A percentile compares a stretch with the other conserved stretches of the same genome.
Conservation (phyloP, 805 yeast species). For the Pachysolen tannophilus region DNA sequence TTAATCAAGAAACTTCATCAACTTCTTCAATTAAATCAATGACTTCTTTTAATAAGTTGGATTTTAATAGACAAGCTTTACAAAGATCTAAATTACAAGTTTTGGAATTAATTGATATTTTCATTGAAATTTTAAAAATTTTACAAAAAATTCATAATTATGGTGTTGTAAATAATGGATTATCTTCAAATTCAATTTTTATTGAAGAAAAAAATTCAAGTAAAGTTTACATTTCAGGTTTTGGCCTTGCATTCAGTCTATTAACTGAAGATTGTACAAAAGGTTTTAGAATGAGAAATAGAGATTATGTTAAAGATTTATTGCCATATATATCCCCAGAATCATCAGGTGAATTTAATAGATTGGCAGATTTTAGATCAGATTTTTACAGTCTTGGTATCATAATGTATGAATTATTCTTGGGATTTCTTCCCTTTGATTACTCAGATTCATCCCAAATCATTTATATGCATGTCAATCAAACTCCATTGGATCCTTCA, state of each 20-base stretch:
- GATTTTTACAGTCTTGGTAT: slow-evolving; percentile 44
- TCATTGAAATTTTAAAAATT: slow-evolving; percentile 17
- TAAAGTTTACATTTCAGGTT: slow-evolving; percentile 32
- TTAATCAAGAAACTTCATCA: too few species aligned
- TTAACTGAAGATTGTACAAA: slow-evolving; percentile 32
- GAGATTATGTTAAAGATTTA: slow-evolving; percentile 27
- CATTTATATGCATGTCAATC: slow-evolving; percentile 30
- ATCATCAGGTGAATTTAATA: slow-evolving; percentile 29
- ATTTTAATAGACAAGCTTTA: not conserved
- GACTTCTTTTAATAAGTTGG: not conserved
- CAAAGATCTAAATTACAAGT: slow-evolving; percentile 11
- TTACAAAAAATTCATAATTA: slow-evolving; percentile 26
- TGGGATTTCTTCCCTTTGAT: slow-evolving; percentile 36
- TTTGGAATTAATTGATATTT: slow-evolving; percentile 14
- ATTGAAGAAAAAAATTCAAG: slow-evolving; percentile 21
- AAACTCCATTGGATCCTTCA: slow-evolving; percentile 34
- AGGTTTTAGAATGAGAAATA: slow-evolving; percentile 33
- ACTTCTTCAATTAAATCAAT: slow-evolving; percentile 1
- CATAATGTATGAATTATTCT: slow-evolving; percentile 38
- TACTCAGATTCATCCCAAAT: slow-evolving; percentile 30
- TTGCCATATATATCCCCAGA: slow-evolving; percentile 46
- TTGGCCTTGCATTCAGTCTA: slow-evolving; percentile 39
- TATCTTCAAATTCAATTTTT: slow-evolving; percentile 30
- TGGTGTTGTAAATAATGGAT: slow-evolving; percentile 40
- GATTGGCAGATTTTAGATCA: slow-evolving; percentile 35